A percentile compares a stretch with the other conserved stretches of the same genome.
phyloP scores from a whole-genome alignment of 2,329 filamentous ascomycete species.

The Hypoxylon sp. region DNA sequence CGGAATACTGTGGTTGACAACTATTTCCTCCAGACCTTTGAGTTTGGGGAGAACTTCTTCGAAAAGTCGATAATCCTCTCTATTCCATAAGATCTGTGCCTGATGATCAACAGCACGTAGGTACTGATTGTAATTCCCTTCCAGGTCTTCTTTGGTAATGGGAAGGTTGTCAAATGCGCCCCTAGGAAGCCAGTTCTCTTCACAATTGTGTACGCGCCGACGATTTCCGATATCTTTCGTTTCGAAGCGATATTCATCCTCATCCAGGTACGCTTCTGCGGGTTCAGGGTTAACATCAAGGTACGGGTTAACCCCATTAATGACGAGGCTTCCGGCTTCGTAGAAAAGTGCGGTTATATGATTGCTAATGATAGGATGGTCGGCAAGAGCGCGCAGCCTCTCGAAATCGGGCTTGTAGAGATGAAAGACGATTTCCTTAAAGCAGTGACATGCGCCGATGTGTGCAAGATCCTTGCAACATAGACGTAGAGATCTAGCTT shows the following conservation, averaged over 20 bases:
- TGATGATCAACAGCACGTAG: constrained; percentile 4
- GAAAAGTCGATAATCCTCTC: constrained; percentile 22
- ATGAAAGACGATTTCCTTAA: constrained; percentile 14
- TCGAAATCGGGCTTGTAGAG: constrained; percentile 20
- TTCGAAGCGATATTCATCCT: neutral
- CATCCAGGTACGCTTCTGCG: neutral
- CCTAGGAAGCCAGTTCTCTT: constrained; percentile 17
- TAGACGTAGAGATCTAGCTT: constrained; percentile 27
- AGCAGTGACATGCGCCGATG: constrained; percentile 20
- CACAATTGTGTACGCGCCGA: neutral
- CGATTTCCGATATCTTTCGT: neutral
- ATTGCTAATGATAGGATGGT: constrained; percentile 29
- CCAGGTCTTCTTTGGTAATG: constrained; percentile 10
- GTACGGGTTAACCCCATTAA: neutral
- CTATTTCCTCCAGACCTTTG: constrained; percentile 6
- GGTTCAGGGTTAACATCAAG: neutral
- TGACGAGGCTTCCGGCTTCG: neutral
- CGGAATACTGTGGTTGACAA: constrained; percentile 2
- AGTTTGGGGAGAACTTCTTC: constrained; percentile 22
- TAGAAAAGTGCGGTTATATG: constrained; percentile 27
- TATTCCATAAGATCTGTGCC: constrained; percentile 7
- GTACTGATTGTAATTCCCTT: constrained; percentile 28
- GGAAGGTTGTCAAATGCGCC: neutral
- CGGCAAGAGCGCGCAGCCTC: constrained; percentile 19
- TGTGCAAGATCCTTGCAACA: constrained; percentile 30